These are phyloP conservation scores for Quaeritorhiza haematococci DNA, from an alignment of 371 early-diverging fungal species.

Conservation along the genomic window DNA sequence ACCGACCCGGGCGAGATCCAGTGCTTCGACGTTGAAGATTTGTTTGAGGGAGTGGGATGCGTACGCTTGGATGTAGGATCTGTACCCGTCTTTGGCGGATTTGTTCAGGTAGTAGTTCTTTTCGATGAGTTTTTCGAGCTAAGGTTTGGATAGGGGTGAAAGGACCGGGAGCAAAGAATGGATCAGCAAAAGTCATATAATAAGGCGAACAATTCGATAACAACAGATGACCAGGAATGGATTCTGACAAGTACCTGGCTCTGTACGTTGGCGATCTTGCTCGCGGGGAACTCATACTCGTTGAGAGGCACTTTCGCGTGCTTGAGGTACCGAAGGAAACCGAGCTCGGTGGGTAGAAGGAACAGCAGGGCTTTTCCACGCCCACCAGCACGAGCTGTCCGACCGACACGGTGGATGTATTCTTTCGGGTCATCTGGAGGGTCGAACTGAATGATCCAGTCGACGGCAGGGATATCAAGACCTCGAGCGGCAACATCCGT, in stretches of 20 bases:
- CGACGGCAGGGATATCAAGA: slow-evolving; percentile 95
- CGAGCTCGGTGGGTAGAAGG: slow-evolving; percentile 91
- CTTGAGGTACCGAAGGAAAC: slow-evolving; percentile 95
- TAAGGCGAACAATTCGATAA: slow-evolving; percentile 1
- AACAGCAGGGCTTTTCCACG: slow-evolving; percentile 89
- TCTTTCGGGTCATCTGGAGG: slow-evolving; percentile 95
- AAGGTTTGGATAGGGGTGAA: slow-evolving; percentile 26
- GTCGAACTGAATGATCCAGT: slow-evolving; percentile 98
- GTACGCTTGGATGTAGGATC: slow-evolving; percentile 96
- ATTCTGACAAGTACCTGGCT: too few species aligned
- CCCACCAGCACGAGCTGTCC: slow-evolving; percentile 95
- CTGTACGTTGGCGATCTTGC: slow-evolving; percentile 94
- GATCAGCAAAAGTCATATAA: neutral
- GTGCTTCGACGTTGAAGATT: slow-evolving; percentile 86
- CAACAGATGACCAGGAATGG: neutral
- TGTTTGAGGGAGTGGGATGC: slow-evolving; percentile 92
- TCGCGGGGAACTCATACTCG: slow-evolving; percentile 93
- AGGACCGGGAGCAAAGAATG: too few species aligned
- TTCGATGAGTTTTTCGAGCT: slow-evolving; percentile 91
- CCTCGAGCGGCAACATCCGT: slow-evolving; percentile 99
- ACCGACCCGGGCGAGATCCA: slow-evolving; percentile 90
- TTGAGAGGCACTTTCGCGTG: slow-evolving; percentile 94
- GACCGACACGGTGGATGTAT: slow-evolving; percentile 98
- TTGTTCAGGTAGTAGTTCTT: slow-evolving; percentile 98
- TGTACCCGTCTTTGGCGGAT: slow-evolving; percentile 96